Conservation (phyloP, 176 grass and related monocot genomes). For the Oryza australiensis region DNA sequence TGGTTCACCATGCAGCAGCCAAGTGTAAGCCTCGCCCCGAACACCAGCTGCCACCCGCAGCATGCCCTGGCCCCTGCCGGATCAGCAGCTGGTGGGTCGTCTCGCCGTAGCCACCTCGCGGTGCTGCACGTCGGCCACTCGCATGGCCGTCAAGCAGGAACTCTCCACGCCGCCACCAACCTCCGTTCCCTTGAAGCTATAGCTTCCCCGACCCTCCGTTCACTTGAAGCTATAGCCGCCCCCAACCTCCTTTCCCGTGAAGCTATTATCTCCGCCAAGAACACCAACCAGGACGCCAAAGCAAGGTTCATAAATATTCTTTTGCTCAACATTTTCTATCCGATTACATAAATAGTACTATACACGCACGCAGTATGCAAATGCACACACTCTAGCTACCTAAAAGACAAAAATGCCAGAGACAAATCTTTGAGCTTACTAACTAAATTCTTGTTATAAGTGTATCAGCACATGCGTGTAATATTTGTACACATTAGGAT, state of each 20-base stretch:
- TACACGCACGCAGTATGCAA: no score
- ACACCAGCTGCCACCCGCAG: not conserved
- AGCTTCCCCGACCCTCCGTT: not conserved
- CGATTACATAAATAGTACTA: no score
- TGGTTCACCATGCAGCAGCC: not conserved
- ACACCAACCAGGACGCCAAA: not conserved
- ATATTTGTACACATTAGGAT: no score
- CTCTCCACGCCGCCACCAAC: not conserved
- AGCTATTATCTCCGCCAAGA: not conserved
- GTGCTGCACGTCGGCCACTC: not conserved
- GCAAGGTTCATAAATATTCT: not conserved
- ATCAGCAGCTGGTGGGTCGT: not conserved
- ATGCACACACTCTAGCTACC: no score
- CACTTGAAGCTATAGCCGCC: not conserved
- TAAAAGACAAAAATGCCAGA: no score
- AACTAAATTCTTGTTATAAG: no score
- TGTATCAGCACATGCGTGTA: no score
- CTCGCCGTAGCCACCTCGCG: not conserved
- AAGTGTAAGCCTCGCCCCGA: not conserved
- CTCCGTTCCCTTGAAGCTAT: not conserved
- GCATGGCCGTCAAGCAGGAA: not conserved
- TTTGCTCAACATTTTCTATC: no score
- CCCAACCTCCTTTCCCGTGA: no score
- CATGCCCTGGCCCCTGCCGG: not conserved
- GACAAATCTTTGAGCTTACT: no score